A percentile compares a stretch with the other conserved stretches of the same genome.
phyloP scores from a whole-genome alignment of 768 basidiomycete genomes.

The Coprinellus aureogranulatus region DNA sequence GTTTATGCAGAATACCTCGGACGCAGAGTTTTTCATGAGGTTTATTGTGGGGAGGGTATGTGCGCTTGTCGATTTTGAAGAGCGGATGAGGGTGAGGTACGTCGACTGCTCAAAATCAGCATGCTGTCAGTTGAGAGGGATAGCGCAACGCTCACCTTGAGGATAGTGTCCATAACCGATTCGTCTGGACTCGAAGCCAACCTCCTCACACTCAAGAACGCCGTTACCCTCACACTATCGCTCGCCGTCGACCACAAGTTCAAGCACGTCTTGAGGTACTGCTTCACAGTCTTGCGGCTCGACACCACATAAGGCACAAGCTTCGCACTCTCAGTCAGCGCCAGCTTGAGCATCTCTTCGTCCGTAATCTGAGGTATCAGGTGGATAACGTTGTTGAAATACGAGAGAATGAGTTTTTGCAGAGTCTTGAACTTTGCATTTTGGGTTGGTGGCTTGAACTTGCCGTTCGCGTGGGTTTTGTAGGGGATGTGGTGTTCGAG shows the following conservation, averaged over 20 bases:
- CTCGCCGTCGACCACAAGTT: conserved; percentile 79
- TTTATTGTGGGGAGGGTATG: conserved; percentile 90
- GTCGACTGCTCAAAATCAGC: conserved; percentile 52
- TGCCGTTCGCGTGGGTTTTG: conserved; percentile 78
- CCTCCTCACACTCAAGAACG: conserved; percentile 81
- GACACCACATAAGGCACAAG: conserved; percentile 84
- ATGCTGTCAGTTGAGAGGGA: not conserved
- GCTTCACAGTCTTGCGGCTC: conserved; percentile 80
- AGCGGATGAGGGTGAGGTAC: conserved; percentile 85
- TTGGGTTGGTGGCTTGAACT: conserved; percentile 83
- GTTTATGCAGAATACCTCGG: conserved; percentile 82
- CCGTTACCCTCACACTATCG: conserved; percentile 79
- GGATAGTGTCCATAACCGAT: conserved; percentile 76
- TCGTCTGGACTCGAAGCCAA: conserved; percentile 77
- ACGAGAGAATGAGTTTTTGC: conserved; percentile 84
- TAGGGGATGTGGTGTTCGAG: conserved; percentile 85
- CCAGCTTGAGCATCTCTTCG: conserved; percentile 60
- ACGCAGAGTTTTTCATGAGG: conserved; percentile 96
- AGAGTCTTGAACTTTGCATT: conserved; percentile 78
- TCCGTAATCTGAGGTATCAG: conserved; percentile 76
- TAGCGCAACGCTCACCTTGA: conserved; percentile 59
- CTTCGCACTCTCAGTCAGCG: conserved; percentile 82
- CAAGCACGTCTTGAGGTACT: conserved; percentile 88
- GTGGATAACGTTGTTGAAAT: conserved; percentile 84
- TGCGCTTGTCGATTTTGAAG: conserved; percentile 78